Conservation (phyloP, 2,329 filamentous ascomycete species). For the Periglandula ipomoeae region DNA sequence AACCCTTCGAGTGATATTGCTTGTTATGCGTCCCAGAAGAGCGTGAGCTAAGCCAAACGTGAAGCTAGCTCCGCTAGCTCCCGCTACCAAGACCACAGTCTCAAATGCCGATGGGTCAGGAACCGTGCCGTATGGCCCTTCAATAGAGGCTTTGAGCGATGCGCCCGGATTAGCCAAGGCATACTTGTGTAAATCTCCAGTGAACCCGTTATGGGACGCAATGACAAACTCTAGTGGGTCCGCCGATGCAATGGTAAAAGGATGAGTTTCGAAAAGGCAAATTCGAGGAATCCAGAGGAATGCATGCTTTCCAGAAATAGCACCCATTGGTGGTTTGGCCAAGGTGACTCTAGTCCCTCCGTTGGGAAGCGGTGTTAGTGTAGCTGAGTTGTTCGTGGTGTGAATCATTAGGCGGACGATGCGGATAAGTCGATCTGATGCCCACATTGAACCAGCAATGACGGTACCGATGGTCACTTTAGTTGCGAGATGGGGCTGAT, state of each 20-base stretch:
- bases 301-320: slow-evolving; percentile 49
- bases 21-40: slow-evolving; percentile 21
- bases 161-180: slow-evolving; percentile 40
- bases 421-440: slow-evolving; percentile 40
- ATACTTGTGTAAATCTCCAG: slow-evolving; percentile 41
- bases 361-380: slow-evolving; percentile 42
- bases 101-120: slow-evolving; percentile 43
- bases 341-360: slow-evolving; percentile 47
- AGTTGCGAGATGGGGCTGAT: slow-evolving; percentile 37
- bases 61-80: slow-evolving; percentile 53
- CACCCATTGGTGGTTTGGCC: slow-evolving; percentile 35
- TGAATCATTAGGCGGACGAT: slow-evolving; percentile 32
- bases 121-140: slow-evolving; percentile 50
- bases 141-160: slow-evolving; percentile 40
- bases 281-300: slow-evolving; percentile 56
- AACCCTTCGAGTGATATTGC: slow-evolving; percentile 17
- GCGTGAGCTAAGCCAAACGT: slow-evolving; percentile 30
- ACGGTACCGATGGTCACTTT: slow-evolving; percentile 33
- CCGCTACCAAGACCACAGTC: slow-evolving; percentile 49
- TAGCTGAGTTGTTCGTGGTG: slow-evolving; percentile 41
- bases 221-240: slow-evolving; percentile 50
- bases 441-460: slow-evolving; percentile 38
- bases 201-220: slow-evolving; percentile 50
- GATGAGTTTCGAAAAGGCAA: slow-evolving; percentile 49
- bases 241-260: slow-evolving; percentile 50